Percentiles rank a stretch among this genome's conserved stretches.
Evolutionary conservation across 2,329 filamentous ascomycete species (phyloP).

Genomic region (Trichoderma oligosporum): DNA sequence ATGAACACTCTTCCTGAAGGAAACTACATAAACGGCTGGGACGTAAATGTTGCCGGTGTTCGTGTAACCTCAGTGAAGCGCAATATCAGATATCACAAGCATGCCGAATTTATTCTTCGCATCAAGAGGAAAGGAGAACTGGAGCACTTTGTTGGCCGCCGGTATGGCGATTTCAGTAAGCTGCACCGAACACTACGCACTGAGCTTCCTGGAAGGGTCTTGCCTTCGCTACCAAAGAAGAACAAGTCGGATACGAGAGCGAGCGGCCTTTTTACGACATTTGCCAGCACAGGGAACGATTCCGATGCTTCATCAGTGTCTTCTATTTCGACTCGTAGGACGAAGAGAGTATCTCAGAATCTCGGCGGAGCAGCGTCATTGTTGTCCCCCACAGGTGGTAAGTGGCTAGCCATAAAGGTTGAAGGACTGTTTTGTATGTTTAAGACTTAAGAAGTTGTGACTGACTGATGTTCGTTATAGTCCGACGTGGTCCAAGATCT

Average conservation of each 20-base stretch:
- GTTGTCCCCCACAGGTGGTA: slow-evolving; percentile 29
- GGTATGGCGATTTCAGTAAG: slow-evolving; percentile 83
- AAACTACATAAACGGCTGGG: slow-evolving; percentile 91
- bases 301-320: slow-evolving; percentile 79
- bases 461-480: slow-evolving; percentile 15
- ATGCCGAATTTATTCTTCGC: slow-evolving; percentile 88
- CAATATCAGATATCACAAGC: slow-evolving; percentile 84
- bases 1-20: slow-evolving; percentile 85
- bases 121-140: slow-evolving; percentile 73
- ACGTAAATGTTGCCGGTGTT: slow-evolving; percentile 90
- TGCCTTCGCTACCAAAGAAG: slow-evolving; percentile 84
- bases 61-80: slow-evolving; percentile 76
- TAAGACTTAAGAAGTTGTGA: not conserved
- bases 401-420: not conserved
- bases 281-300: slow-evolving; percentile 57
- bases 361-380: slow-evolving; percentile 26
- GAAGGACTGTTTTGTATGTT: not conserved
- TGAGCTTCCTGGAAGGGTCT: slow-evolving; percentile 85
- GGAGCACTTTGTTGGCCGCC: slow-evolving; percentile 75
- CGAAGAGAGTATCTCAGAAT: slow-evolving; percentile 33
- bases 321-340: slow-evolving; percentile 67
- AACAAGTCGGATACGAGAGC: slow-evolving; percentile 76
- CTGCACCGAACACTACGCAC: slow-evolving; percentile 75
- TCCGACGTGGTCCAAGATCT: slow-evolving; percentile 26
- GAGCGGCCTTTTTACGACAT: slow-evolving; percentile 49